Evolutionary conservation across 2,329 filamentous ascomycete genomes (phyloP).

Genomic region (Trichoderma breve): DNA sequence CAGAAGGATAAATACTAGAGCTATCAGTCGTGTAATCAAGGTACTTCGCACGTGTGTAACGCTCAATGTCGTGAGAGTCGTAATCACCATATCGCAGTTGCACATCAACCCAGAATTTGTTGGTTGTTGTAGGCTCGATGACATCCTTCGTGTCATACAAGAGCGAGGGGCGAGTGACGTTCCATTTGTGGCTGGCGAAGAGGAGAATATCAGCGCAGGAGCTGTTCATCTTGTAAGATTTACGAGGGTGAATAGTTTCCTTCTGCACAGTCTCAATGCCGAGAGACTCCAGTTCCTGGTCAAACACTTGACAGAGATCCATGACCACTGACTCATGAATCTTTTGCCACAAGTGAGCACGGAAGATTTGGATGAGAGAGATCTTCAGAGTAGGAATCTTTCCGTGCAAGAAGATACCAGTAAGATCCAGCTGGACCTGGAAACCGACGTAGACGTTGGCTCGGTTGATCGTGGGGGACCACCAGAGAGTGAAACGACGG

Average conservation of each 20-base stretch:
- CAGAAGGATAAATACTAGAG: slow-evolving; percentile 97
- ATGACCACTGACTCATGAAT: slow-evolving; percentile 98
- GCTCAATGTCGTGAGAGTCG: slow-evolving; percentile 97
- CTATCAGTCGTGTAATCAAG: slow-evolving; percentile 98
- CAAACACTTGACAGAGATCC: slow-evolving; percentile 98
- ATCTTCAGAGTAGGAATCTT: slow-evolving; percentile 99
- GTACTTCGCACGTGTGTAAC: slow-evolving; percentile 96
- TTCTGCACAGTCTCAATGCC: slow-evolving; percentile 98
- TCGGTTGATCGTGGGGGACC: slow-evolving; percentile 89
- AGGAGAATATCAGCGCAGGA: slow-evolving; percentile 96
- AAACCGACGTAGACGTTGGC: slow-evolving; percentile 99
- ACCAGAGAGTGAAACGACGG: slow-evolving; percentile 97
- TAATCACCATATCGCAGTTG: slow-evolving; percentile 97
- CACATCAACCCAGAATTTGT: slow-evolving; percentile 99
- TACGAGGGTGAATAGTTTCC: slow-evolving; percentile 97
- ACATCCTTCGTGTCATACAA: slow-evolving; percentile 95
- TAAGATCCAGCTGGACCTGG: slow-evolving; percentile 96
- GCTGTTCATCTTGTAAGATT: slow-evolving; percentile 99
- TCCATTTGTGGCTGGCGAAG: slow-evolving; percentile 99
- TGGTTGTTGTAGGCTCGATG: slow-evolving; percentile 89
- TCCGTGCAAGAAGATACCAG: slow-evolving; percentile 97
- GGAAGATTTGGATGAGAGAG: slow-evolving; percentile 97
- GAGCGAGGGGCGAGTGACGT: slow-evolving; percentile 88
- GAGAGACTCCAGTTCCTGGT: slow-evolving; percentile 92
- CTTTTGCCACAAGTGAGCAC: slow-evolving; percentile 99